A percentile compares a stretch with the other conserved stretches of the same genome.
These are phyloP conservation scores for Diaporthe longicolla DNA, from an alignment of 2,329 filamentous ascomycete species.

Conservation along the genomic window DNA sequence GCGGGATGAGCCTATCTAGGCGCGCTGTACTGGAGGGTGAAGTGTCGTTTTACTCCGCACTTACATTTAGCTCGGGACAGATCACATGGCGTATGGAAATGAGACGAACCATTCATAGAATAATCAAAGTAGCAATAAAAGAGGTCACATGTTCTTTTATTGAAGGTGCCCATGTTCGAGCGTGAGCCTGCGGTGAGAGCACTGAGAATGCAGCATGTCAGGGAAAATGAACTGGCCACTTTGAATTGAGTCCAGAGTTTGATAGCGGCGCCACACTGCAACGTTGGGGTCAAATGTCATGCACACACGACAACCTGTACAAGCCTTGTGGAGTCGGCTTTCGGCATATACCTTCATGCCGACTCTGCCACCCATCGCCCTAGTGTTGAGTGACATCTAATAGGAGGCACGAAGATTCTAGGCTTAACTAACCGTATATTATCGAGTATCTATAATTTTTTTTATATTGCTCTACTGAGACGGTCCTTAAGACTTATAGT, in stretches of 20 bases:
- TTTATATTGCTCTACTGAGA: no score
- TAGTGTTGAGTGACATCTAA: no score
- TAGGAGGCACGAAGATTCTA: neutral
- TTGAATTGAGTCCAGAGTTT: neutral
- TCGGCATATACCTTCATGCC: neutral
- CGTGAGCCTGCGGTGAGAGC: neutral
- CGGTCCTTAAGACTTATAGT: no score
- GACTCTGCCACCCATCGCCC: no score
- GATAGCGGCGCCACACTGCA: neutral
- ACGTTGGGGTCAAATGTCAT: neutral
- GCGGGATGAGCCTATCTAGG: conserved; percentile 79
- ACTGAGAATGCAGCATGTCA: neutral
- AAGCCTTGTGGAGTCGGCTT: neutral
- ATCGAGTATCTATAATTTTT: no score
- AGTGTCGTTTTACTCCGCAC: neutral
- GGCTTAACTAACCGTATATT: no score
- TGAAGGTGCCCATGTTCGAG: no score
- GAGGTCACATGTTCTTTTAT: neutral
- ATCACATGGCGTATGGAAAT: neutral
- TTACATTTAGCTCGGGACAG: neutral
- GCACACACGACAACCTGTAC: neutral
- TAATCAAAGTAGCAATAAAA: neutral
- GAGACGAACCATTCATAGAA: neutral
- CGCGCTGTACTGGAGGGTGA: no score
- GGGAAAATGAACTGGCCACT: neutral